Conservation (phyloP, 495 filamentous ascomycete species). For the Letharia lupina region DNA sequence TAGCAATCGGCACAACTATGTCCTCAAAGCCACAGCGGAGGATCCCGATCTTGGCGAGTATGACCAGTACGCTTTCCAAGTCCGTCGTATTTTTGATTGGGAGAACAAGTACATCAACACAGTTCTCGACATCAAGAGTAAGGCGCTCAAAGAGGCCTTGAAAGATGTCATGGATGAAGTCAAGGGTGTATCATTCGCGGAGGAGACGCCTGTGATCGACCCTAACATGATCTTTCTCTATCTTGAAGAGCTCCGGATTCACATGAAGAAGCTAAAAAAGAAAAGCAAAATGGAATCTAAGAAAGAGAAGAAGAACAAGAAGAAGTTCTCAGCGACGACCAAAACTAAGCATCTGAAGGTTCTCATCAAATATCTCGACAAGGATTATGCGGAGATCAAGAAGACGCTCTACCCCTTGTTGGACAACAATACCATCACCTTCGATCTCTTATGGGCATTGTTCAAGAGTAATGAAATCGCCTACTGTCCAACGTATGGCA, state of each 20-base stretch:
- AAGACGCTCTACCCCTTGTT: constrained; percentile 78
- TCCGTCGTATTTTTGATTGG: constrained; percentile 78
- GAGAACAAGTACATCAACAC: constrained; percentile 78
- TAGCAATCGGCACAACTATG: constrained; percentile 71
- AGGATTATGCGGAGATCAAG: constrained; percentile 71
- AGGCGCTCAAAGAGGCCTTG: constrained; percentile 63
- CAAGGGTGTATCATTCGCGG: constrained; percentile 71
- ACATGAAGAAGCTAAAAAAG: constrained; percentile 59
- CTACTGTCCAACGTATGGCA: constrained; percentile 73
- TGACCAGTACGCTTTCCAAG: constrained; percentile 79
- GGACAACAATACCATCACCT: constrained; percentile 79
- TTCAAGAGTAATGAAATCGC: constrained; percentile 86
- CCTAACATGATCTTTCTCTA: constrained; percentile 88
- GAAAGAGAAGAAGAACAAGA: constrained; percentile 59
- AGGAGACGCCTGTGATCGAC: constrained; percentile 70
- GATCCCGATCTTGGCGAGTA: constrained; percentile 65
- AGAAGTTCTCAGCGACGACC: constrained; percentile 45
- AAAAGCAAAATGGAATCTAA: constrained; percentile 49
- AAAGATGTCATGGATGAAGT: constrained; percentile 70
- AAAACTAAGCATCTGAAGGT: constrained; percentile 63
- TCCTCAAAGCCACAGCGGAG: constrained; percentile 71
- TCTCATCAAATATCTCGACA: constrained; percentile 71
- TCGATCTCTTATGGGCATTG: constrained; percentile 82
- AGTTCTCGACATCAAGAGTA: constrained; percentile 80
- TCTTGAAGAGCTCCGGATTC: constrained; percentile 62